Conservation (phyloP, 2,329 filamentous ascomycete species). For the Aschersonia sp. region DNA sequence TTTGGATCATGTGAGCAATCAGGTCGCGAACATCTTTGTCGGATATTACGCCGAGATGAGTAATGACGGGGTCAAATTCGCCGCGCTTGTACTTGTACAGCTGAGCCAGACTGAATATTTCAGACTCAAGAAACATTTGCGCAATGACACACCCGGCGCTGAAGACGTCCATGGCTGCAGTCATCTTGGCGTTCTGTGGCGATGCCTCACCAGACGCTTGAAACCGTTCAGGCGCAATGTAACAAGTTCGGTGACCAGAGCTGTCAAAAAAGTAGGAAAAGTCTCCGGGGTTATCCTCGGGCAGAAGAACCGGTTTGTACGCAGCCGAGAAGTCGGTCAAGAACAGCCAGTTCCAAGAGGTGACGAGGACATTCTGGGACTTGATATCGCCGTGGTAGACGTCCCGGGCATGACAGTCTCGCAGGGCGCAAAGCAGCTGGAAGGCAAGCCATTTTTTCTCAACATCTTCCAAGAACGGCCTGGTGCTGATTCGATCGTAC, state of each 20-base stretch:
- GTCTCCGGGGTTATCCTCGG: conserved; percentile 91
- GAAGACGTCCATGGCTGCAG: conserved; percentile 98
- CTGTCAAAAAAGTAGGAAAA: conserved; percentile 98
- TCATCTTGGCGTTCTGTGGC: conserved; percentile 43
- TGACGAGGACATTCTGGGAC: conserved; percentile 91
- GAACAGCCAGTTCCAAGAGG: conserved; percentile 99
- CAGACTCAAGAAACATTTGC: conserved; percentile 85
- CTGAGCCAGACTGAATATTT: conserved; percentile 95
- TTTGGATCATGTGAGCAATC: conserved; percentile 89
- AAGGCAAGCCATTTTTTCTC: conserved; percentile 99
- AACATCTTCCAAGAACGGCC: conserved; percentile 91
- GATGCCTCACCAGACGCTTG: conserved; percentile 54
- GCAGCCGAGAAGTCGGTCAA: conserved; percentile 92
- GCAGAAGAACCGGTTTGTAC: conserved; percentile 87
- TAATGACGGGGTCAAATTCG: conserved; percentile 77
- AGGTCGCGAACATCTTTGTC: conserved; percentile 79
- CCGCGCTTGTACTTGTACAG: conserved; percentile 87
- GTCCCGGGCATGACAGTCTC: conserved; percentile 80
- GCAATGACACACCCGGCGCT: conserved; percentile 94
- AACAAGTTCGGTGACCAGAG: conserved; percentile 81
- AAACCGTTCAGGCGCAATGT: conserved; percentile 89
- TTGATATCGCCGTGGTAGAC: conserved; percentile 98
- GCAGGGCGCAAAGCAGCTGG: conserved; percentile 80
- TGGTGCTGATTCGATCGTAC: conserved; percentile 91
- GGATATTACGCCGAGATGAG: conserved; percentile 72